A percentile compares a stretch with the other conserved stretches of the same genome.
Conservation (phyloP, 805 yeast genomes). For the Sungouiella blattae region DNA sequence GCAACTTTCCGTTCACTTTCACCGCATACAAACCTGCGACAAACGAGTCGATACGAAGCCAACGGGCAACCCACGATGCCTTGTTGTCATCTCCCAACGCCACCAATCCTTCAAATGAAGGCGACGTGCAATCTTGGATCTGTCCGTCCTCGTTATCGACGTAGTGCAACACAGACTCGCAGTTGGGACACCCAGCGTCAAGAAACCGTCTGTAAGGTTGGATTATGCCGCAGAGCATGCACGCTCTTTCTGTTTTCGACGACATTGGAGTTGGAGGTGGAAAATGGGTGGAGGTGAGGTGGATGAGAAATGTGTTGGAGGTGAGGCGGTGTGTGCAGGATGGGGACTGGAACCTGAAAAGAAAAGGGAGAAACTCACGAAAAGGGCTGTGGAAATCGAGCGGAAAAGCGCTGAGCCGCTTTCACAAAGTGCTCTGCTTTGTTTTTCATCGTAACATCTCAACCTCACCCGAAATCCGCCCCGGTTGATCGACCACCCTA, state of each 20-base stretch:
- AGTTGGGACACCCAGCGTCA: conserved; percentile 91
- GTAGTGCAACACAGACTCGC: conserved; percentile 81
- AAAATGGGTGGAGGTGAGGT: background rate
- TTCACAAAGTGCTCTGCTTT: too few species aligned
- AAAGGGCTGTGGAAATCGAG: too few species aligned
- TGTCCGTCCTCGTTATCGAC: conserved; percentile 77
- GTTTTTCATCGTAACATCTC: too few species aligned
- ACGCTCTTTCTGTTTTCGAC: conserved; percentile 80
- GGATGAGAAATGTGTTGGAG: conserved; percentile 1
- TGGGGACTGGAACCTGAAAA: too few species aligned
- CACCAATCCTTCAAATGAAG: conserved; percentile 91
- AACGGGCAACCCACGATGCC: conserved; percentile 91
- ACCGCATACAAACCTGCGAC: conserved; percentile 92
- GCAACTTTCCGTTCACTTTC: conserved; percentile 85
- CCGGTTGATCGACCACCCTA: too few species aligned
- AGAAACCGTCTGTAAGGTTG: conserved; percentile 72
- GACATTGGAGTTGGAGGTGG: conserved; percentile 37
- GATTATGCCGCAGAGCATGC: conserved; percentile 94
- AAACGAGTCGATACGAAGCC: conserved; percentile 89
- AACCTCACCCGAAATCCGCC: too few species aligned
- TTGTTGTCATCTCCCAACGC: conserved; percentile 79
- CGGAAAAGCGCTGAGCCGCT: too few species aligned
- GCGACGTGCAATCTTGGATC: conserved; percentile 90
- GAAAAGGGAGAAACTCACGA: too few species aligned
- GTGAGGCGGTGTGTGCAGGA: conserved; percentile 1